Conservation (phyloP, 352 stramenopile species). For the Globisporangium paroecandrum region DNA sequence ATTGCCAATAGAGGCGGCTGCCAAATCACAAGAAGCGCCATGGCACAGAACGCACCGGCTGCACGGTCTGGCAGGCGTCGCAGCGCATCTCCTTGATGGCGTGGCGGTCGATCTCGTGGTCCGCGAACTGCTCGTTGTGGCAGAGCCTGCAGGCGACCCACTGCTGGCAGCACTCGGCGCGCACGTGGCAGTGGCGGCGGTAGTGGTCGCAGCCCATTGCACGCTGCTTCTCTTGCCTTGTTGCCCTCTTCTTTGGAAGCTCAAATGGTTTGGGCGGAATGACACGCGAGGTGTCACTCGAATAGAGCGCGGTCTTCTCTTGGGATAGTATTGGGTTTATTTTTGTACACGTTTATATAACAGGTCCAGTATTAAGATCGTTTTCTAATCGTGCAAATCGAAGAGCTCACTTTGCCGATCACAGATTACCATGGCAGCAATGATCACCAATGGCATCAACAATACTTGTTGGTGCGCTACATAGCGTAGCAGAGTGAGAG, state of each 20-base stretch:
- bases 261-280: not conserved
- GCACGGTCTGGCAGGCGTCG: conserved; percentile 48
- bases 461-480: conserved; percentile 14
- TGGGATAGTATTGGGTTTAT: not conserved
- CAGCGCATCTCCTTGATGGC: conserved; percentile 71
- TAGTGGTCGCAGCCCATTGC: conserved; percentile 53
- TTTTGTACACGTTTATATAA: not conserved
- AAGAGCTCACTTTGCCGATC: not conserved
- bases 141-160: conserved; percentile 77
- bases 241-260: not conserved
- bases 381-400: not conserved
- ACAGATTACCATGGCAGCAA: too few relatives aligned
- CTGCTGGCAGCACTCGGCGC: conserved; percentile 65
- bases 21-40: not conserved
- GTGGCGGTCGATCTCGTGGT: conserved; percentile 77
- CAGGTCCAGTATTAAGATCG: not conserved
- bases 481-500: not conserved
- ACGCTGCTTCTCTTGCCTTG: not conserved
- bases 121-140: conserved; percentile 49
- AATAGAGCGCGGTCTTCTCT: not conserved
- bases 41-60: conserved; percentile 39
- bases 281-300: not conserved
- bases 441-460: too few relatives aligned
- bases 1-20: not conserved
- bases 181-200: conserved; percentile 55